These are phyloP conservation scores for Musa schizocarpa DNA, from an alignment of 176 grass and related monocot species.

Conservation along the genomic window DNA sequence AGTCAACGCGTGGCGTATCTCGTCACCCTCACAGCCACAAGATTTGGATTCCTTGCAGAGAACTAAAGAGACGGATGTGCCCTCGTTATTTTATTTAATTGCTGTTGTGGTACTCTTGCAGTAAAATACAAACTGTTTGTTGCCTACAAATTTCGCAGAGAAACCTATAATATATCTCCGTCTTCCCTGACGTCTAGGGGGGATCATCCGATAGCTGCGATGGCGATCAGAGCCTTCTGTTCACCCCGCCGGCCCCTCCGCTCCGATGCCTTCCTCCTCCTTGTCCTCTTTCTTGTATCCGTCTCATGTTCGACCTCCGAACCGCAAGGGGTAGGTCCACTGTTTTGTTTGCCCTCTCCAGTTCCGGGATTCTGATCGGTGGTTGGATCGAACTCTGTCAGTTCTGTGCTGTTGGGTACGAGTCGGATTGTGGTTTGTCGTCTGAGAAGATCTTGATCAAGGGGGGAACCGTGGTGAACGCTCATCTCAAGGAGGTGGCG, in stretches of 20 bases:
- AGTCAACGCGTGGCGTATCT: too few relatives aligned
- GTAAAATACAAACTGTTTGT: neutral
- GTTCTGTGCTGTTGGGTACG: conserved; percentile 14
- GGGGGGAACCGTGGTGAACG: conserved; percentile 93
- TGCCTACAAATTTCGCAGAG: too few relatives aligned
- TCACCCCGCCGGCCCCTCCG: neutral
- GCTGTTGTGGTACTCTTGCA: neutral
- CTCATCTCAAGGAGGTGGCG: conserved; percentile 53
- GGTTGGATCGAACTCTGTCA: neutral
- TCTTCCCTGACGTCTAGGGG: too few relatives aligned
- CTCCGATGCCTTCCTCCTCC: neutral
- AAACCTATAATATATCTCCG: too few relatives aligned
- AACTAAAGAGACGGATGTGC: too few relatives aligned
- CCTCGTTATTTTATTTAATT: neutral
- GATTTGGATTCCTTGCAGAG: too few relatives aligned
- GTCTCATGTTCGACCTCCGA: neutral
- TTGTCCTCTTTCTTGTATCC: neutral
- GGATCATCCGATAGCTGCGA: neutral
- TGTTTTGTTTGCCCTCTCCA: neutral
- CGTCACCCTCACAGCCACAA: too few relatives aligned
- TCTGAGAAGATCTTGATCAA: conserved; percentile 68
- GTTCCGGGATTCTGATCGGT: neutral
- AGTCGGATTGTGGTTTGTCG: conserved; percentile 1
- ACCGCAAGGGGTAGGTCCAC: neutral
- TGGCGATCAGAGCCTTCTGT: neutral